A percentile compares a stretch with the other conserved stretches of the same genome.
These are phyloP conservation scores for Pythium myriotylum DNA, from an alignment of 352 stramenopile species.

Conservation along the genomic window DNA sequence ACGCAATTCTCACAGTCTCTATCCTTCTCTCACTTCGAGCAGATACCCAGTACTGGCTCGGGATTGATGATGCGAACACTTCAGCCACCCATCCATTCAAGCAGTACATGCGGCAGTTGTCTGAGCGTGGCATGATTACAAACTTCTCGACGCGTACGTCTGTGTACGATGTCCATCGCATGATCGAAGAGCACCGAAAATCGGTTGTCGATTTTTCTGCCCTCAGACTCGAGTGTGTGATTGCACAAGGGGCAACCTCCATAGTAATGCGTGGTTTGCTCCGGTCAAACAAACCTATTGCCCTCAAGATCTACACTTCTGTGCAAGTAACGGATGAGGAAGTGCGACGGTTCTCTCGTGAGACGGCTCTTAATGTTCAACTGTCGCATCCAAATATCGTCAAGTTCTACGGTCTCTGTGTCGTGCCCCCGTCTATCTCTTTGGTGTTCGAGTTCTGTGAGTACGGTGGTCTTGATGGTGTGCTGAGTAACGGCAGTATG, in stretches of 20 bases:
- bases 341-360: constrained; percentile 77
- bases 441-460: constrained; percentile 89
- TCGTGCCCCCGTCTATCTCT: constrained; percentile 83
- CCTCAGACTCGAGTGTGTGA: constrained; percentile 72
- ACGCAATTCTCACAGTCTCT: constrained; percentile 67
- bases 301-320: constrained; percentile 87
- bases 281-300: constrained; percentile 58
- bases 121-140: constrained; percentile 84
- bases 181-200: constrained; percentile 86
- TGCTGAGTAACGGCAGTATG: constrained; percentile 51
- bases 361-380: constrained; percentile 80
- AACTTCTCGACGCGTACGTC: constrained; percentile 88
- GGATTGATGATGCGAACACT: constrained; percentile 66
- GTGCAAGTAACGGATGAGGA: constrained; percentile 85
- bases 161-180: constrained; percentile 87
- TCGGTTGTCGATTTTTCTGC: constrained; percentile 83
- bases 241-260: constrained; percentile 78
- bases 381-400: constrained; percentile 86
- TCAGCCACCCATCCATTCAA: constrained; percentile 60
- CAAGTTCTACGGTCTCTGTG: constrained; percentile 78
- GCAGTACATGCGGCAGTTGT: constrained; percentile 71
- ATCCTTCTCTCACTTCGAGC: constrained; percentile 76
- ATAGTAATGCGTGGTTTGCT: constrained; percentile 82
- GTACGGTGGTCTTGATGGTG: constrained; percentile 71
- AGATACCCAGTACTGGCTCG: constrained; percentile 85